These are phyloP conservation scores for Hypocreales sp. DNA, from an alignment of 2,329 filamentous ascomycete species.

Conservation along the genomic window DNA sequence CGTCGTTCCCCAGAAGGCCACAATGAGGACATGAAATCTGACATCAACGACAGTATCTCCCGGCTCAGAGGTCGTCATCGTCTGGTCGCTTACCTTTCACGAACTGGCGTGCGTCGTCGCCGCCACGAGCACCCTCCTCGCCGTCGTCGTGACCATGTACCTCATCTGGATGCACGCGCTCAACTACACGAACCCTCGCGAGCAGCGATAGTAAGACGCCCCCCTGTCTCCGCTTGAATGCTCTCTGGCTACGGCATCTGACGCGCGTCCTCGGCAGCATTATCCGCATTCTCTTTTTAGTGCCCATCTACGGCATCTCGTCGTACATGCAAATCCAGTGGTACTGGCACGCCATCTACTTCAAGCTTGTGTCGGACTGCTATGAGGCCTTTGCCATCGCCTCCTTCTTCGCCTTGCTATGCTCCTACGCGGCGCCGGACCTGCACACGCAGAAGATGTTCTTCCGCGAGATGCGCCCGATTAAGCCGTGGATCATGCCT, in stretches of 20 bases:
- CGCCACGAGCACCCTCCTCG: conserved; percentile 30
- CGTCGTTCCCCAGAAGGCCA: conserved; percentile 5
- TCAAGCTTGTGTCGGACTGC: conserved; percentile 65
- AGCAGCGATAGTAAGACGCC: conserved; percentile 44
- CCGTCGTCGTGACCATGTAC: conserved; percentile 35
- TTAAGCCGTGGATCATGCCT: conserved; percentile 61
- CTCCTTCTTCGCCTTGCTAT: conserved; percentile 72
- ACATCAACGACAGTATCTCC: conserved; percentile 20
- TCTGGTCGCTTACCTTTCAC: conserved; percentile 36
- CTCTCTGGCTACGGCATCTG: too few relatives aligned
- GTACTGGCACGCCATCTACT: conserved; percentile 69
- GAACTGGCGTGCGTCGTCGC: conserved; percentile 35
- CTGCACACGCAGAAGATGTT: conserved; percentile 71
- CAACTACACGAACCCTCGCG: conserved; percentile 43
- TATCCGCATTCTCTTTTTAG: conserved; percentile 79
- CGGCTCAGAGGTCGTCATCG: conserved; percentile 29
- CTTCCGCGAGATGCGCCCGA: conserved; percentile 51
- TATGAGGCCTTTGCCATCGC: conserved; percentile 83
- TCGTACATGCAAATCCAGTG: conserved; percentile 59
- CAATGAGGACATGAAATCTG: conserved; percentile 1
- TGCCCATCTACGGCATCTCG: conserved; percentile 64
- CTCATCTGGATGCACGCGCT: conserved; percentile 42
- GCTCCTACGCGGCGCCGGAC: conserved; percentile 63
- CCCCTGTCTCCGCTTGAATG: too few relatives aligned
- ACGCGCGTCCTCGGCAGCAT: too few relatives aligned